Evolutionary conservation across 768 basidiomycete species (phyloP).

Genomic region (Tricholoma furcatifolium): DNA sequence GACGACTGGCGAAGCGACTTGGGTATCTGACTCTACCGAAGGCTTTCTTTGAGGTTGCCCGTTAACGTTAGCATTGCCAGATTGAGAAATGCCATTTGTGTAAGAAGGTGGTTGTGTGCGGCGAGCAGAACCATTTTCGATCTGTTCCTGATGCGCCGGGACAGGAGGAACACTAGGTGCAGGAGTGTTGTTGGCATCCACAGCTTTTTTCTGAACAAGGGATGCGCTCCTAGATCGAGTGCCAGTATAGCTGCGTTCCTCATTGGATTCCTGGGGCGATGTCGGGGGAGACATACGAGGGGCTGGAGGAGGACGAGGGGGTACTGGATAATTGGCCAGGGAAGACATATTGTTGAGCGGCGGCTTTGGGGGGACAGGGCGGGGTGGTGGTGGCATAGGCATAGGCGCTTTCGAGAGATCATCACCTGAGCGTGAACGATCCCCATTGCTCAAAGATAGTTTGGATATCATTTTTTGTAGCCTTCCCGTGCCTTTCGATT

Average conservation of each 20-base stretch:
- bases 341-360: slow-evolving; percentile 43
- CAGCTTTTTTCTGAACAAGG: slow-evolving; percentile 24
- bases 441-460: slow-evolving; percentile 51
- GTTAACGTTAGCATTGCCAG: neutral
- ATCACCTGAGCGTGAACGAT: slow-evolving; percentile 31
- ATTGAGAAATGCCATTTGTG: slow-evolving; percentile 2
- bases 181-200: neutral
- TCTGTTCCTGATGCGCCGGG: slow-evolving; percentile 4
- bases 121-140: slow-evolving; percentile 6
- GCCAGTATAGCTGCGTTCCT: slow-evolving; percentile 28
- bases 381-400: slow-evolving; percentile 20
- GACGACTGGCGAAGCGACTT: slow-evolving; percentile 1
- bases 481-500: slow-evolving; percentile 56
- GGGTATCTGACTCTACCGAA: neutral
- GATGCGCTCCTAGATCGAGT: slow-evolving; percentile 27
- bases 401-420: slow-evolving; percentile 9
- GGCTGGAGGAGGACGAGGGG: slow-evolving; percentile 55
- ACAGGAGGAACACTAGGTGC: neutral
- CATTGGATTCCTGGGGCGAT: slow-evolving; percentile 42
- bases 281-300: slow-evolving; percentile 47
- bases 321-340: slow-evolving; percentile 57
- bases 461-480: slow-evolving; percentile 84
- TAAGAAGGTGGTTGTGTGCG: neutral
- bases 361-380: slow-evolving; percentile 23
- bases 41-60: neutral